A percentile compares a stretch with the other conserved stretches of the same genome.
Conservation (phyloP, 768 basidiomycete genomes). For the Boletus rubropictus region DNA sequence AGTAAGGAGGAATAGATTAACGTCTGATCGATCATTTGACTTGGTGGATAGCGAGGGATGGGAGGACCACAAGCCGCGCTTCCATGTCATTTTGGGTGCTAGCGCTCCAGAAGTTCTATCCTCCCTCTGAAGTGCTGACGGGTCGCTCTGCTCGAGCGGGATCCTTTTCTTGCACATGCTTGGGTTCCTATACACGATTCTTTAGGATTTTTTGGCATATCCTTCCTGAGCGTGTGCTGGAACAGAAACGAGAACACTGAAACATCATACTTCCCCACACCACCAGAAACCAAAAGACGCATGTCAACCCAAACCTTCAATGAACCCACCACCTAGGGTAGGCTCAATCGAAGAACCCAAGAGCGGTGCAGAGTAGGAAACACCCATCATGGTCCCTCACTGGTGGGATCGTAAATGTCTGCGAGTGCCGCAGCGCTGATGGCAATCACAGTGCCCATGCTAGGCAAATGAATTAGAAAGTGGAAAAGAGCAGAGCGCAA, state of each 20-base stretch:
- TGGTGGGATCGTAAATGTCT: constrained; percentile 74
- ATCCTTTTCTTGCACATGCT: constrained; percentile 18
- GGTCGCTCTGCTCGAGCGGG: constrained; percentile 3
- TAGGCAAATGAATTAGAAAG: constrained; percentile 19
- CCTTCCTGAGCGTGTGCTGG: constrained; percentile 77
- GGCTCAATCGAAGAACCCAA: constrained; percentile 68
- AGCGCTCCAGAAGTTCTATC: neutral
- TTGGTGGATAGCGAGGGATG: constrained; percentile 21
- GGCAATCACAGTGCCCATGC: constrained; percentile 61
- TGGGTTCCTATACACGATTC: constrained; percentile 33
- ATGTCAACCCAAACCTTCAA: constrained; percentile 69
- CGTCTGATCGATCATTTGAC: constrained; percentile 61
- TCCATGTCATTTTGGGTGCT: constrained; percentile 22
- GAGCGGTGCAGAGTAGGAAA: constrained; percentile 76
- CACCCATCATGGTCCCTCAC: constrained; percentile 73
- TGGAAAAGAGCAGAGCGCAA: neutral
- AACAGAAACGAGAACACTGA: constrained; percentile 63
- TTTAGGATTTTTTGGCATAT: constrained; percentile 72
- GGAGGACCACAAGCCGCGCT: constrained; percentile 11
- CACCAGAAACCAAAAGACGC: constrained; percentile 79
- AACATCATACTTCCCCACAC: constrained; percentile 52
- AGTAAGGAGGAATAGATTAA: constrained; percentile 62
- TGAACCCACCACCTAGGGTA: constrained; percentile 64
- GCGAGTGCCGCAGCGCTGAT: constrained; percentile 70
- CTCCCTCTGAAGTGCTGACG: constrained; percentile 2